Base-by-base conservation (phyloP, 106 monocot genomes). In the Dendrobium chrysotoxum region DNA sequence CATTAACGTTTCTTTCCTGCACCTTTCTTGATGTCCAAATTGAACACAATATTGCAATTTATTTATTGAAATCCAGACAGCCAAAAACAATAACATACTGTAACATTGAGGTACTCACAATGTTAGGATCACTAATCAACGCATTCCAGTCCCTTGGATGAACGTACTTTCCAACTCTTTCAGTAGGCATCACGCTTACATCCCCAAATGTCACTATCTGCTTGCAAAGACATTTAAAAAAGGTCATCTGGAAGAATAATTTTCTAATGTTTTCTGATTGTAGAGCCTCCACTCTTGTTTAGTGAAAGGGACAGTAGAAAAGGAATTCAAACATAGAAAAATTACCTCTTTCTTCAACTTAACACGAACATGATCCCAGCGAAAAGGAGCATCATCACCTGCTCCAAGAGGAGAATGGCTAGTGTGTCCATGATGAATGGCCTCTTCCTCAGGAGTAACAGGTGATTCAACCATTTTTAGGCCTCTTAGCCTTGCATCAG, bases 341-440 rank as follows among this genome's bases (percentile, higher is more conserved):
- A 6, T 47, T 84, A 94, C 96, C 96, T 97, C 96, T 83, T 90
- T 94, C 80, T 97, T 97, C 80, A 97, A 40, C 84, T 97, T 98
- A 50, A 98, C 97, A 9, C 97, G 90, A 23, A 94, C 97, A 92
- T 98, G 97, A 84, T 94, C 97, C 97, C 97, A 98, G 67, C 97
- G 85, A 58, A 98, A 98, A 9, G 97, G 97, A 44, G 97, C 94
- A 88, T 98, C 94, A 83, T 98, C 94, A 61, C 94, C 97, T n/a
- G 97, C 94, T 80, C 94, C 97, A 84, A 98, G 81, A 31, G 97
- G 94, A 40, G 97, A 98, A 42, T 86, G 87, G 70, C 88, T 88
- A 61, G 81, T 92, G 45, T 98, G 97, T 21, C 97, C 97, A 84
- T 95, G 95, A 84, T 98, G 97, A 40, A 98, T 92, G 73, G 92